These are phyloP conservation scores for Polyporus tsugae DNA, from an alignment of 1,284 basidiomycete species.

Conservation along the genomic window DNA sequence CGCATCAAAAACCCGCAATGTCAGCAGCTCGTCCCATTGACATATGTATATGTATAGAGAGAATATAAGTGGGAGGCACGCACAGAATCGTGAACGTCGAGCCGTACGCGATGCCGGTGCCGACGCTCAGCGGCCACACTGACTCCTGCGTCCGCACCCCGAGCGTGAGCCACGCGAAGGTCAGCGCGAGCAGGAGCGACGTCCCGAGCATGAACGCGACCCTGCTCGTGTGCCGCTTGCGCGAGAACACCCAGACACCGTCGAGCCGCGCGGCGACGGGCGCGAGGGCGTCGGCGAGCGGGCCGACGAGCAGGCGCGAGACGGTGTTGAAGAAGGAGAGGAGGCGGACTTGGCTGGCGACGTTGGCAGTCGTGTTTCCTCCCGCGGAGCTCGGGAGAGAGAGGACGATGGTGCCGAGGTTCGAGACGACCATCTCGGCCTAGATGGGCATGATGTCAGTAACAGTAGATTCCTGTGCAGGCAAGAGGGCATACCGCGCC, in stretches of 20 bases:
- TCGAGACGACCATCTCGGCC: constrained; percentile 85
- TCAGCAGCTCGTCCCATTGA: not conserved
- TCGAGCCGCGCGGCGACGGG: constrained; percentile 56
- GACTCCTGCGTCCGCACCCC: constrained; percentile 55
- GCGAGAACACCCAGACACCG: constrained; percentile 48
- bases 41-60: too few species aligned
- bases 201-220: constrained; percentile 63
- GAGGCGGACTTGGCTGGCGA: constrained; percentile 69
- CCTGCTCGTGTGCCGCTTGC: constrained; percentile 66
- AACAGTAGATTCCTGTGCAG: not conserved
- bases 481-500: constrained; percentile 67
- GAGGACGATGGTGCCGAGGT: constrained; percentile 78
- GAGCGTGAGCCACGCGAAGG: constrained; percentile 62
- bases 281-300: constrained; percentile 73
- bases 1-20: not conserved
- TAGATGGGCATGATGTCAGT: constrained; percentile 1
- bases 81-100: constrained; percentile 73
- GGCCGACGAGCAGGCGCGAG: constrained; percentile 73
- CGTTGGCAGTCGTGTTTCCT: constrained; percentile 29
- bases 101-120: constrained; percentile 74
- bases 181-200: constrained; percentile 54
- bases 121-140: constrained; percentile 70
- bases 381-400: constrained; percentile 53
- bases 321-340: constrained; percentile 75
- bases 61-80: constrained; percentile 39